Evolutionary conservation across 2,329 filamentous ascomycete genomes (phyloP), one percentile per base, ranked within the genome.

Genomic region (Ceratocystiopsis brevicomis): DNA sequence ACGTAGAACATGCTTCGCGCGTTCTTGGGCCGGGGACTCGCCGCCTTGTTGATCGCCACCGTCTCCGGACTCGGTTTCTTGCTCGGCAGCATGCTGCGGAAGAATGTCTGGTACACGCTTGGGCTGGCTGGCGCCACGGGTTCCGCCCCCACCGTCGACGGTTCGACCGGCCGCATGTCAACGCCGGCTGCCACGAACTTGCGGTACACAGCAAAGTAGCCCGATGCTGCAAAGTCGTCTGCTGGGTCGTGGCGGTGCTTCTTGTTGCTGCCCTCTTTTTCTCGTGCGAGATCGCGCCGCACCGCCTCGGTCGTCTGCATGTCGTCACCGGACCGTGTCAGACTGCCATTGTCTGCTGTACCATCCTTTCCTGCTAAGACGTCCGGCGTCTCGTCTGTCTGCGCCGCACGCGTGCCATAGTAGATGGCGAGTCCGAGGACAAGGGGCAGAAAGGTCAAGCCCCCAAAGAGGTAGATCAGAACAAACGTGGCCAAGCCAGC

Each of bases 81-180:
- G 54, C 88, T 74, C 53, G 94, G 86, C 57, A 98, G 96, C 48
- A 98, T 80, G 58, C 82, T 94, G 57, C 86, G 71, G 62, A 98
- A 98, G 85, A 98, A 95, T 58, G 81, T 81, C 69, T 96, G 90
- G 60, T 96, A 96, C 35, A 98, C 88, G 58, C 88, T 95, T 45
- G 82, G 86, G 55, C 85, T 93, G 45, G 86, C 81, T 37, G 81
- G 68, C 33, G 79, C 75, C 38, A 90, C 76, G 15, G 81, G 79
- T 42, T 72, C 61, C 45, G 81, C 77, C 16, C 84, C 85, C 13
- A 83, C 73, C 0, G 83, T 88, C 32, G 78, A 75, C 5, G 85
- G 74, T 62, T 94, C 87, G 46, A 88, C 86, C 6, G 87, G 86
- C 61, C 88, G 93, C 47, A 85, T 84, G 64, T 92, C 92, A 59